Evolutionary conservation across 1,284 basidiomycete species (phyloP), one percentile per base, ranked within the genome.

Genomic region (Exobasidium rhododendri): DNA sequence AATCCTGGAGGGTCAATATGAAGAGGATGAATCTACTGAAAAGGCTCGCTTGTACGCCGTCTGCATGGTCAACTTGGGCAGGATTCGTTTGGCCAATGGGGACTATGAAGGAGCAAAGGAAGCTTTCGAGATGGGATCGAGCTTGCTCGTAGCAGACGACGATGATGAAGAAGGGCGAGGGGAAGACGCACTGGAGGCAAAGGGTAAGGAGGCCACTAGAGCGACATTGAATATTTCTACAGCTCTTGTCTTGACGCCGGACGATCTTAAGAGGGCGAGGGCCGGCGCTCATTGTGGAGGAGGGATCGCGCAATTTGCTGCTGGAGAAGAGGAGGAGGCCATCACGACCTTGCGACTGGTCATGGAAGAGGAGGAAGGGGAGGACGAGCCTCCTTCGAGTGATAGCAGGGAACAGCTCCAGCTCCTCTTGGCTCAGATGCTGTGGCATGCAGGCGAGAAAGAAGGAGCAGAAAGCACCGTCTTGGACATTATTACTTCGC

Each of bases 1-100:
- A 0, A 83, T 94, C 13, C 83, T 98, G 24, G 96, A 98, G 80
- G 84, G 87, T 1, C 84, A 86, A 30, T 99, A 97, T 80, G 96
- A 98, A 79, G 86, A 88, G 56, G 86, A 85, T 1, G 96, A 99
- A 77, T 88, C 90, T 55, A 75, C 86, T 0, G 81, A 83, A 20
- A 85, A 91, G 17, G 94, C 97, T 78, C 82, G 84, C 28, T 86
- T 86, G 64, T 99, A 90, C 77, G 86, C 86, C 5, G 86, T 93
- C 31, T 91, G 93, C 0, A 89, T 92, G 64, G 82, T 85, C 35
- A 97, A 91, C 65, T 82, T 93, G 5, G 96, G 88, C 0, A 85
- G 96, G 17, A 81, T 97, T 26, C 84, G 86, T 11, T 82, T 97
- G 10, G 83, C 87, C 0, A 75, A 83, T 0, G 82, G 83, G 2